Conservation (phyloP, 257 asterid species). For the Ehretia macrophylla region DNA sequence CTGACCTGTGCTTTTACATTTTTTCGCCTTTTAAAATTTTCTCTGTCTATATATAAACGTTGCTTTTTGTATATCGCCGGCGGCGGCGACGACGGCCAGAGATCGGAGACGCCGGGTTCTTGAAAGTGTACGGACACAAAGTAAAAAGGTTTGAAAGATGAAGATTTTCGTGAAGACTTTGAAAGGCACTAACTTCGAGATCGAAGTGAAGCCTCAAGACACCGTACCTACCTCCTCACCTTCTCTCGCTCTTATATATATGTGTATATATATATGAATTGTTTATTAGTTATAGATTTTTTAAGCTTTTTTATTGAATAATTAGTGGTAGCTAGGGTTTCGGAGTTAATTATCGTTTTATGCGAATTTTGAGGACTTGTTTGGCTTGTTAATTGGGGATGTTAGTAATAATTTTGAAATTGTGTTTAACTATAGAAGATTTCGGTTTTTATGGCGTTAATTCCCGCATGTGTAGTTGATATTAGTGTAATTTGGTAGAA, state of each 20-base stretch:
- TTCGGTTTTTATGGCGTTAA: background rate
- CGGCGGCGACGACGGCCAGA: constrained; percentile 15
- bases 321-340: background rate
- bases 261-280: background rate
- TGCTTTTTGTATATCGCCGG: constrained; percentile 10
- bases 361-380: background rate
- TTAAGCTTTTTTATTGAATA: background rate
- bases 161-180: constrained; percentile 79
- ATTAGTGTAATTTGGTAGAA: background rate
- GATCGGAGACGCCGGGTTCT: constrained; percentile 27
- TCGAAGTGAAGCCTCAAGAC: constrained; percentile 76
- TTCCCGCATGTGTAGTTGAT: background rate
- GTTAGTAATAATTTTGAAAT: too few species aligned
- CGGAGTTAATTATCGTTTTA: background rate
- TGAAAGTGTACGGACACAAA: constrained; percentile 4
- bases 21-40: background rate
- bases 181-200: constrained; percentile 76
- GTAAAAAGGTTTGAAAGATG: constrained; percentile 32
- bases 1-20: background rate
- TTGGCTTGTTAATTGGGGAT: too few species aligned
- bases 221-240: constrained; percentile 29
- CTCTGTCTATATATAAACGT: background rate
- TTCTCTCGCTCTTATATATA: background rate
- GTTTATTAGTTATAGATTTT: constrained; percentile 2
- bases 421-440: background rate